Percentiles rank a stretch among this genome's conserved stretches.
phyloP scores from a whole-genome alignment of 2,329 filamentous ascomycete genomes.

The Emmonsia crescens region DNA sequence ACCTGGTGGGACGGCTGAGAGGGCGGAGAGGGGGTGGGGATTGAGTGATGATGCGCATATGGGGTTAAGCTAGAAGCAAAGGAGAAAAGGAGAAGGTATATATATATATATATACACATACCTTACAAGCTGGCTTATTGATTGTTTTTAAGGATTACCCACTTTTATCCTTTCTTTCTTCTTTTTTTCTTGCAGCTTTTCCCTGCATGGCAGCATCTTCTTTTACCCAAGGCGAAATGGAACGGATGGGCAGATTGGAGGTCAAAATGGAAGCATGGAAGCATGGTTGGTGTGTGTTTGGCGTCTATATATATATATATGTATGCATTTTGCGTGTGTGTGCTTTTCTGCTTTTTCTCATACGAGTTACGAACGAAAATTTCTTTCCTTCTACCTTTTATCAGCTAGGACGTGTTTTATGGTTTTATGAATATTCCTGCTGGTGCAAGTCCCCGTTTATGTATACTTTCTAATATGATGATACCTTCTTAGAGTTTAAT shows the following conservation, averaged over 20 bases:
- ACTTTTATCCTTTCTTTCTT: neutral
- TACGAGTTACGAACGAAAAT: neutral
- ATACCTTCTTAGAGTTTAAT: no score
- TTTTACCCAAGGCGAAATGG: neutral
- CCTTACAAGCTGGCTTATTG: neutral
- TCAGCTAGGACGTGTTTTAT: no score
- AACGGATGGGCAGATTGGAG: neutral
- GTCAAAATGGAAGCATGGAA: neutral
- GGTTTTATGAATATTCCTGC: no score
- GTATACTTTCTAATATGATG: no score
- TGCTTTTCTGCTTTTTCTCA: neutral
- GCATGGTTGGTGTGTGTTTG: neutral
- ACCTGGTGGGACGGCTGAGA: slow-evolving; percentile 41
- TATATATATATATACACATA: no score
- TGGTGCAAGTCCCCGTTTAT: no score
- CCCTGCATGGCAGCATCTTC: neutral
- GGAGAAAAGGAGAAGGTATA: neutral
- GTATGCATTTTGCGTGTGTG: neutral
- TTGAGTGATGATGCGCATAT: slow-evolving; percentile 77
- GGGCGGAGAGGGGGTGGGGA: slow-evolving; percentile 52
- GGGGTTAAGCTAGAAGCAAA: slow-evolving; percentile 49
- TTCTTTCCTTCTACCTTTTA: neutral
- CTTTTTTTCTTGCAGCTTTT: neutral
- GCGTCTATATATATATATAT: neutral
- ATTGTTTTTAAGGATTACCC: neutral